Base-by-base conservation (phyloP, 768 basidiomycete species). In the Auricularia sp. region DNA sequence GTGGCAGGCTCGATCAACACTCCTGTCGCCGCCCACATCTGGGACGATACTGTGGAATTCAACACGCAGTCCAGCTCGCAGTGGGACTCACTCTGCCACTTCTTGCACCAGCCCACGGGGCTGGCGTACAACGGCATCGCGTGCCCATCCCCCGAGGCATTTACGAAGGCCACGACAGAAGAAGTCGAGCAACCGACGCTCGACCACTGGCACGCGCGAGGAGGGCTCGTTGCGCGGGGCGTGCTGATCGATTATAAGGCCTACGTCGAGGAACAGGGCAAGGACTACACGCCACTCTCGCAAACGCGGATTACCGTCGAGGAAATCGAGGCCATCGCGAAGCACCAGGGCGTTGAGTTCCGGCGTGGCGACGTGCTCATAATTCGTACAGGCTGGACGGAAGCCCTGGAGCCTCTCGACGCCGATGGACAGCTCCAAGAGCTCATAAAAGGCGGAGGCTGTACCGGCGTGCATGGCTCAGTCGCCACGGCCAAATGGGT, bases 61-160 rank as follows among this genome's bases (percentile, higher is more conserved):
- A 88, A 89, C 67, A 86, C 86, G 0, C 87, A 88, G 74, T 86
- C 85, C 0, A 85, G 86, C 8, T 80, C 85, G 3, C 86, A 89
- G 68, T 87, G 86, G 86, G 87, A 88, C 68, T 85, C 86, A 7
- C 64, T 87, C 70, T 78, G 81, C 66, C 85, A 88, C 68, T 84
- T 79, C 69, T 84, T 84, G 2, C 66, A 87, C 51, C 61, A 72
- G 34, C 37, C 34, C 29, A 35, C 14, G 16, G n/a, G 18, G 47
- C 56, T 44, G 16, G 35, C n/a, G 59, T 66, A 51, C 63, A 66
- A 37, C 63, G 63, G 59, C 62, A 56, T 47, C 21, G 36, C 21
- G 21, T 10, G 54, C 24, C 14, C 59, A n/a, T 21, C 36, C 3
- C 13, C 35, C 14, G 64, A 65, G 29, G 36, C 14, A 2, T 16